Evolutionary conservation across 2,329 filamentous ascomycete species (phyloP).

Genomic region (Aaosphaeria arxii): DNA sequence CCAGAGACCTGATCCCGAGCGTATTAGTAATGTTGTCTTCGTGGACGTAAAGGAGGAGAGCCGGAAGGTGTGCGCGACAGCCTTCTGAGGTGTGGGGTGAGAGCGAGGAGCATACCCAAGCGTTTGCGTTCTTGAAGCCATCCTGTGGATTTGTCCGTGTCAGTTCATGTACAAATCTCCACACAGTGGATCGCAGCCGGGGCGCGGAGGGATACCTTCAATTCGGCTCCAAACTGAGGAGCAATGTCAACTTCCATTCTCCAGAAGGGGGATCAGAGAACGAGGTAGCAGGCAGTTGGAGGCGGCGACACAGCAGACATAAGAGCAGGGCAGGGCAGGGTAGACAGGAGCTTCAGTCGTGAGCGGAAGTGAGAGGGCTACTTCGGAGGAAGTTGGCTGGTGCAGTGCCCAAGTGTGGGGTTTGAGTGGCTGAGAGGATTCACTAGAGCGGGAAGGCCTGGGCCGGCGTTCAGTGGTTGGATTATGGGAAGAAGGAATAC

Average conservation of each 20-base stretch:
- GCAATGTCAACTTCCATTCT: constrained; percentile 78
- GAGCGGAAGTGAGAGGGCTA: not conserved
- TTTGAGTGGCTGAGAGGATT: constrained; percentile 18
- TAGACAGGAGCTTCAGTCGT: not conserved
- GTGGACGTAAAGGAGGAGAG: not conserved
- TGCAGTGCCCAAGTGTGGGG: constrained; percentile 27
- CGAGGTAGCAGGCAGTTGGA: constrained; percentile 17
- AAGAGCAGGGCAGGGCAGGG: constrained; percentile 12
- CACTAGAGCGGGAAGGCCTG: too few species aligned
- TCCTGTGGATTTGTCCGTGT: constrained; percentile 58
- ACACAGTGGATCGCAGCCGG: constrained; percentile 1
- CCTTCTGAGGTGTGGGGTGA: not conserved
- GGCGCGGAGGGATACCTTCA: constrained; percentile 65
- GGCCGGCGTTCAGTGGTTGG: too few species aligned
- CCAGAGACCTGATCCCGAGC: constrained; percentile 59
- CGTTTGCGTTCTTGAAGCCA: constrained; percentile 92
- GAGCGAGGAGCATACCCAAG: constrained; percentile 60
- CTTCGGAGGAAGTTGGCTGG: constrained; percentile 19
- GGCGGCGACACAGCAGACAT: constrained; percentile 20
- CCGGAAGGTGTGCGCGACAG: not conserved
- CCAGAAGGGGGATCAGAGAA: constrained; percentile 9
- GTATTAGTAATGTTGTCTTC: constrained; percentile 18
- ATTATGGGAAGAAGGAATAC: too few species aligned
- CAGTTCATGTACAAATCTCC: constrained; percentile 12
- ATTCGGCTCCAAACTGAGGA: constrained; percentile 87